A percentile compares a stretch with the other conserved stretches of the same genome.
Evolutionary conservation across 2,329 filamentous ascomycete genomes (phyloP).

Genomic region (Apiospora hydei): DNA sequence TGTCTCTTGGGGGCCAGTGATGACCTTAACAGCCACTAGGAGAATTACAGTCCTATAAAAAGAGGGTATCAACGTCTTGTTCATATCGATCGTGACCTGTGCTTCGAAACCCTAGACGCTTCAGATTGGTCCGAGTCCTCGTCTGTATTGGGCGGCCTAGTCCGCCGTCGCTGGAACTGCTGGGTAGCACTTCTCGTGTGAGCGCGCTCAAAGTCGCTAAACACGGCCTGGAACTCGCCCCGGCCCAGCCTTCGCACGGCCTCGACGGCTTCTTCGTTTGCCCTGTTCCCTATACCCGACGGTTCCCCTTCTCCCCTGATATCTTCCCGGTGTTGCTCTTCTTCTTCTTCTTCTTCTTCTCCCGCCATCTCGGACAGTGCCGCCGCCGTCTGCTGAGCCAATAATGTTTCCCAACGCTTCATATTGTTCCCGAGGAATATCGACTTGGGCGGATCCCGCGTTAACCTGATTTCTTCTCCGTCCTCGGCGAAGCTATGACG

Average conservation of each 20-base stretch:
- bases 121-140: neutral
- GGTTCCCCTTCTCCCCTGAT: neutral
- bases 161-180: neutral
- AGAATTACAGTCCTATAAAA: neutral
- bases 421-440: neutral
- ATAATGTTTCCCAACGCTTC: neutral
- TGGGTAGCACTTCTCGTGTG: neutral
- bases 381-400: neutral
- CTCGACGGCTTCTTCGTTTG: slow-evolving; percentile 12
- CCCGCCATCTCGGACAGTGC: neutral
- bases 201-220: neutral
- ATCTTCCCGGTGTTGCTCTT: neutral
- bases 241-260: slow-evolving; percentile 13
- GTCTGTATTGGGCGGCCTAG: neutral
- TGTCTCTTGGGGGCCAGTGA: neutral
- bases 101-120: neutral
- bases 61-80: neutral
- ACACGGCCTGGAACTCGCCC: neutral
- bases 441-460: neutral
- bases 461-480: no score
- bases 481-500: neutral
- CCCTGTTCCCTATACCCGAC: slow-evolving; percentile 2
- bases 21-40: neutral
- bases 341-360: neutral
- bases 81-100: neutral